Evolutionary conservation across 1,284 basidiomycete species (phyloP).

Genomic region (Fomitopsis betulina): DNA sequence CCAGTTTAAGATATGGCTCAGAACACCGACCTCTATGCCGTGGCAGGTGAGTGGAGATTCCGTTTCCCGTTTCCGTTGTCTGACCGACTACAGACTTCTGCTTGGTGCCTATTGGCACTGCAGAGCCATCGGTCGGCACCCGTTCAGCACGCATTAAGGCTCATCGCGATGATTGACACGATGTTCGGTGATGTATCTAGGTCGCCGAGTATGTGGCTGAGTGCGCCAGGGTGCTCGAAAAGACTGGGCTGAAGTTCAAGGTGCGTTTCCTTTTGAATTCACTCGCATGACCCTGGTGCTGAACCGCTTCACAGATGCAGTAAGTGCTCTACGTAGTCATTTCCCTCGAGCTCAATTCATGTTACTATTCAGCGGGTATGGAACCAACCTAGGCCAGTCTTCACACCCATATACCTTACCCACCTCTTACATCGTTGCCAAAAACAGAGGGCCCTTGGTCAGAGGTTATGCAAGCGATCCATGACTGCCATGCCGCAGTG

Average conservation of each 20-base stretch:
- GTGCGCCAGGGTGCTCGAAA: conserved; percentile 77
- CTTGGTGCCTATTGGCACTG: conserved; percentile 76
- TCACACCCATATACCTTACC: neutral
- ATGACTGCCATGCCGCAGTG: conserved; percentile 86
- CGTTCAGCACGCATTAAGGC: conserved; percentile 6
- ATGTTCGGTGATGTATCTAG: conserved; percentile 25
- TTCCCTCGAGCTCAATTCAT: neutral
- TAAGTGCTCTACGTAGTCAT: conserved; percentile 34
- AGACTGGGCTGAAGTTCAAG: conserved; percentile 72
- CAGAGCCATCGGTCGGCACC: conserved; percentile 55
- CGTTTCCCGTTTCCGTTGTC: neutral
- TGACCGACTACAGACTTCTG: conserved; percentile 61
- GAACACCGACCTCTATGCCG: conserved; percentile 50
- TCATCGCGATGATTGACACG: neutral
- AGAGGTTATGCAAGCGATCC: conserved; percentile 74
- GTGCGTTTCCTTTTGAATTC: neutral
- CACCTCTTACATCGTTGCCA: too few relatives aligned
- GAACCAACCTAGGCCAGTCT: conserved; percentile 75
- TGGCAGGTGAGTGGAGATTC: conserved; percentile 43
- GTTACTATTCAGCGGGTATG: conserved; percentile 64
- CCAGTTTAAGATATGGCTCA: neutral
- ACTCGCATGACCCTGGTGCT: neutral
- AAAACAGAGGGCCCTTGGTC: conserved; percentile 78
- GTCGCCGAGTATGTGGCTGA: conserved; percentile 72
- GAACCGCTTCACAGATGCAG: conserved; percentile 57